Conservation (phyloP, 2,329 filamentous ascomycete genomes). For the Penicillium sp. region DNA sequence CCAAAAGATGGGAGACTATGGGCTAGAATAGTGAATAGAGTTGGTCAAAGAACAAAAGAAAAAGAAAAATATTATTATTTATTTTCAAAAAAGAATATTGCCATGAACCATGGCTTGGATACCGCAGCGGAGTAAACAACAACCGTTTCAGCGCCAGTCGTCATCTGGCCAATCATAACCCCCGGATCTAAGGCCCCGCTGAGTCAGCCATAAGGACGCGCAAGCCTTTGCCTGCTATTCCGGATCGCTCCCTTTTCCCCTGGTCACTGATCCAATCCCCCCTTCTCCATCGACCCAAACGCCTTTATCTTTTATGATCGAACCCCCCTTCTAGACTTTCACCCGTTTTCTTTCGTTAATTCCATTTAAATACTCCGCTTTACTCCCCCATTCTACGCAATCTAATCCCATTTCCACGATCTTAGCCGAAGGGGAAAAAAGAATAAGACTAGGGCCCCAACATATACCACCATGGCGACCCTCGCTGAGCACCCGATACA, state of each 20-base stretch:
- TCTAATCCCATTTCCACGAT: background rate
- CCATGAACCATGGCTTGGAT: background rate
- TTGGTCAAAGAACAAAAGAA: too few species aligned
- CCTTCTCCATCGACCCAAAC: conserved; percentile 19
- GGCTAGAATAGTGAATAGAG: too few species aligned
- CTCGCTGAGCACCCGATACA: conserved; percentile 37
- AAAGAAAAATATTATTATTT: too few species aligned
- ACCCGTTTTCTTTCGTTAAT: conserved; percentile 12
- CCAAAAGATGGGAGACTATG: too few species aligned
- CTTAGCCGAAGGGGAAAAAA: background rate
- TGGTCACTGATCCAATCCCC: background rate
- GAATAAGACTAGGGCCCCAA: background rate
- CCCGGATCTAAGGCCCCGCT: conserved; percentile 13
- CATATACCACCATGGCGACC: conserved; percentile 32
- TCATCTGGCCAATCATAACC: conserved; percentile 3
- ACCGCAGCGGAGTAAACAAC: conserved; percentile 8
- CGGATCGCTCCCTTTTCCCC: conserved; percentile 7
- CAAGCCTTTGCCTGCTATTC: conserved; percentile 25
- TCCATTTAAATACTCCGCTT: background rate
- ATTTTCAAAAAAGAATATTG: background rate
- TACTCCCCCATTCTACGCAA: background rate
- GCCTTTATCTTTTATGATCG: conserved; percentile 4
- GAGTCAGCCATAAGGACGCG: conserved; percentile 36
- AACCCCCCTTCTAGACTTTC: conserved; percentile 11
- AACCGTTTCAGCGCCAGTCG: conserved; percentile 8